Conservation (phyloP, 169 alveolate species). For the Plasmodium malariae region DNA sequence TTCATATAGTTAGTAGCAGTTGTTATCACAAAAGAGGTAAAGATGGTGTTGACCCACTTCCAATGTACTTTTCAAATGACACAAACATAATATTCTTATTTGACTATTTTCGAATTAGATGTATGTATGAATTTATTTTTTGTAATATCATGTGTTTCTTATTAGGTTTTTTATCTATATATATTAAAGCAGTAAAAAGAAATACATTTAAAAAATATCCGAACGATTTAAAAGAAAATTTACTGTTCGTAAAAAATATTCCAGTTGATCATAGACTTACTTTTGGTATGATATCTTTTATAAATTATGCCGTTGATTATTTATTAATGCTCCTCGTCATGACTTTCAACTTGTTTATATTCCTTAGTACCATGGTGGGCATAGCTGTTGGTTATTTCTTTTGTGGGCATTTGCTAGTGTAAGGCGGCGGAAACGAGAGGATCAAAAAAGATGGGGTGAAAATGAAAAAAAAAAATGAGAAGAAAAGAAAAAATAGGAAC, state of each 20-base stretch:
- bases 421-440: too few species aligned
- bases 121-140: conserved; percentile 30
- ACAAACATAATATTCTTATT: conserved; percentile 57
- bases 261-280: neutral
- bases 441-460: neutral
- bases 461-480: neutral
- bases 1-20: conserved; percentile 19
- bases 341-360: conserved; percentile 63
- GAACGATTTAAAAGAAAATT: neutral
- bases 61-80: conserved; percentile 57
- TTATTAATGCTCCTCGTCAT: conserved; percentile 62
- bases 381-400: conserved; percentile 37
- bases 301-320: conserved; percentile 62
- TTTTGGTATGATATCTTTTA: conserved; percentile 28
- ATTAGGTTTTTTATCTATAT: conserved; percentile 44
- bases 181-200: conserved; percentile 43
- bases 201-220: neutral
- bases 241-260: neutral
- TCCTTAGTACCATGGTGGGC: conserved; percentile 51
- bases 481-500: neutral
- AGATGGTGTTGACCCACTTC: conserved; percentile 38
- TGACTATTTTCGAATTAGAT: conserved; percentile 54
- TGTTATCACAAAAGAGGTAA: conserved; percentile 4
- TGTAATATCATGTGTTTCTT: conserved; percentile 54
- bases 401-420: conserved; percentile 16